A percentile compares a stretch with the other conserved stretches of the same genome.
Conservation (phyloP, 768 basidiomycete species). For the Tulasnella sp. region DNA sequence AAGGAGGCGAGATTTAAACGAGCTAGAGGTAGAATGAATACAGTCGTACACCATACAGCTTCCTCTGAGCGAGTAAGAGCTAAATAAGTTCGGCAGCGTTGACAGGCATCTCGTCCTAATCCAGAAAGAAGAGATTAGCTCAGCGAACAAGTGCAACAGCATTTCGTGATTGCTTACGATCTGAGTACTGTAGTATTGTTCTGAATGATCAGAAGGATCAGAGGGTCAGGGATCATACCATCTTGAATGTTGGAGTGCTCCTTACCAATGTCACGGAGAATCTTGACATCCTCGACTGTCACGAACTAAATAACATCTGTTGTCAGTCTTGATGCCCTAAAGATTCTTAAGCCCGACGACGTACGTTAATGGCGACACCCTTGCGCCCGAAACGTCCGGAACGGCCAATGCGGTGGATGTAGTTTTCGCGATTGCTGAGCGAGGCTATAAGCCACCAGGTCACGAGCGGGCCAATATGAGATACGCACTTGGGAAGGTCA, state of each 20-base stretch:
- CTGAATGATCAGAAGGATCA: conserved; percentile 42
- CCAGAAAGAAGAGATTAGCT: conserved; percentile 28
- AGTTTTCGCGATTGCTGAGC: conserved; percentile 90
- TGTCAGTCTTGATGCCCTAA: not conserved
- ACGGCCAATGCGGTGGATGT: conserved; percentile 99
- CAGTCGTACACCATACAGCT: not conserved
- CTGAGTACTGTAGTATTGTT: conserved; percentile 96
- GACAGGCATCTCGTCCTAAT: conserved; percentile 95
- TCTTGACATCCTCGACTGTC: conserved; percentile 92
- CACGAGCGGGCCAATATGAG: not conserved
- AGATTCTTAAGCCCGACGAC: conserved; percentile 36
- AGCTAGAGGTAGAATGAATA: conserved; percentile 20
- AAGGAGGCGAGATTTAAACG: conserved; percentile 8
- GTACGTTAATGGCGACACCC: conserved; percentile 97
- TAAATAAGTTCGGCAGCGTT: conserved; percentile 97
- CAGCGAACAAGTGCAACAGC: conserved; percentile 33
- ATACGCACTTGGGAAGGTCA: conserved; percentile 39
- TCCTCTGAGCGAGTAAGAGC: conserved; percentile 32
- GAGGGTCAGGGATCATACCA: not conserved
- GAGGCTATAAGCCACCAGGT: not conserved
- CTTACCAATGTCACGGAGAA: conserved; percentile 93
- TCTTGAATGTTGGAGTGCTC: conserved; percentile 19
- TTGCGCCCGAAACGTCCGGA: conserved; percentile 98
- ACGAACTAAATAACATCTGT: conserved; percentile 57
- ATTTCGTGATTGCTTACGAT: conserved; percentile 53